These are phyloP conservation scores for Lentinula detonsa DNA, from an alignment of 768 basidiomycete genomes.

Conservation along the genomic window DNA sequence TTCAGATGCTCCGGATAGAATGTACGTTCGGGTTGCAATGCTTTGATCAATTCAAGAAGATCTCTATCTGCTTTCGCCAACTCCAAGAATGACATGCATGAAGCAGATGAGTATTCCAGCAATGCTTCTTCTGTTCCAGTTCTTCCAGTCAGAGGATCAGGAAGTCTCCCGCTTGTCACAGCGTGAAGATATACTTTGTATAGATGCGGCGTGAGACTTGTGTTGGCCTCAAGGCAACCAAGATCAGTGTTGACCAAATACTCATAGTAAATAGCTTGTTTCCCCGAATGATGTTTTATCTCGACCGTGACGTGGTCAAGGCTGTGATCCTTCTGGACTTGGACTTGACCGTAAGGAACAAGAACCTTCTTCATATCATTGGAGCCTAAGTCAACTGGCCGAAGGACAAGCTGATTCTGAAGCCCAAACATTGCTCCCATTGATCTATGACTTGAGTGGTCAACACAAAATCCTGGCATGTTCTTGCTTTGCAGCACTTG, in stretches of 20 bases:
- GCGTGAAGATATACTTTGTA: slow-evolving; percentile 28
- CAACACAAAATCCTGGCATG: slow-evolving; percentile 14
- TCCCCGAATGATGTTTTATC: background rate
- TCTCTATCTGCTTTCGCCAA: slow-evolving; percentile 14
- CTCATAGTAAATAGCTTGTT: slow-evolving; percentile 15
- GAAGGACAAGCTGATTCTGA: slow-evolving; percentile 22
- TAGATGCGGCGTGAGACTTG: slow-evolving; percentile 19
- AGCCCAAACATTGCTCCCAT: slow-evolving; percentile 28
- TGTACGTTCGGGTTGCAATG: slow-evolving; percentile 17
- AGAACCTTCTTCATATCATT: slow-evolving; percentile 9
- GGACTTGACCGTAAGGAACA: background rate
- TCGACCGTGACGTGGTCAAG: background rate
- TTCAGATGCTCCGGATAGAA: slow-evolving; percentile 21
- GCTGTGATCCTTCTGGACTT: background rate
- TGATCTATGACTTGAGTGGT: slow-evolving; percentile 17
- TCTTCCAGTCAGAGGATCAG: slow-evolving; percentile 27
- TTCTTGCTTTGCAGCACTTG: slow-evolving; percentile 9
- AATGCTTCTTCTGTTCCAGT: slow-evolving; percentile 32
- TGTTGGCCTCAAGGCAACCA: slow-evolving; percentile 20
- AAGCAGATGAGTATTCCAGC: slow-evolving; percentile 19
- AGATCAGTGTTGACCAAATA: slow-evolving; percentile 24
- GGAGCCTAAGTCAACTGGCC: slow-evolving; percentile 21
- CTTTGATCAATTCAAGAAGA: slow-evolving; percentile 17
- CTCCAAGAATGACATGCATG: slow-evolving; percentile 23
- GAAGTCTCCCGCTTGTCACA: slow-evolving; percentile 23